These are phyloP conservation scores for Salix purpurea DNA, from an alignment of 345 rosid species.

Conservation along the genomic window DNA sequence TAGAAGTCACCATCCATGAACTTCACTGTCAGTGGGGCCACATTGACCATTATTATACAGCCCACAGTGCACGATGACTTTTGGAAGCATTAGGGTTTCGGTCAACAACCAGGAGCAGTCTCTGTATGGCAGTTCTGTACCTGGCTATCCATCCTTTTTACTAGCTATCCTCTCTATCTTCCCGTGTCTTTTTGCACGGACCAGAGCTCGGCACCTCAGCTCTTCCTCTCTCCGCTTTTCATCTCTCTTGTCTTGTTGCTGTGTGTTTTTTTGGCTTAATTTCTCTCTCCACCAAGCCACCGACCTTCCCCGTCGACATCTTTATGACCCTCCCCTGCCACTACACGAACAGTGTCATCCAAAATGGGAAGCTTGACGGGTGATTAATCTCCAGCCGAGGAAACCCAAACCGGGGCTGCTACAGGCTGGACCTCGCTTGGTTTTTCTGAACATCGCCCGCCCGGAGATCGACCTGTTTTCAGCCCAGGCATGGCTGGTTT, in stretches of 20 bases:
- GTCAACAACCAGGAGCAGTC: constrained; percentile 23
- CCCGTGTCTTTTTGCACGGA: constrained; percentile 3
- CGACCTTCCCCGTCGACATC: not conserved
- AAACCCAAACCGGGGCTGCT: too few species aligned
- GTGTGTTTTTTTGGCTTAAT: not conserved
- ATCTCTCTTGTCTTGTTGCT: not conserved
- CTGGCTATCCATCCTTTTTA: not conserved
- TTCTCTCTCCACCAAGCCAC: not conserved
- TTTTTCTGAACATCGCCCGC: too few species aligned
- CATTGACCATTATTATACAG: not conserved
- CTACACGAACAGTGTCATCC: too few species aligned
- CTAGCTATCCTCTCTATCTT: not conserved
- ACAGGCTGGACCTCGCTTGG: too few species aligned
- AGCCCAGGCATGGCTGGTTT: too few species aligned
- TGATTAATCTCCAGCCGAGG: too few species aligned
- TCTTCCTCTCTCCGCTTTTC: not conserved
- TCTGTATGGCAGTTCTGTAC: constrained; percentile 13
- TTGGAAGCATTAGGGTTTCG: constrained; percentile 24
- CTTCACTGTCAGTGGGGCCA: constrained; percentile 17
- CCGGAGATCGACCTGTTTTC: too few species aligned
- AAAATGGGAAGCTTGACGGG: too few species aligned
- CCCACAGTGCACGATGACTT: constrained; percentile 8
- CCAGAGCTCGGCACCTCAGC: constrained; percentile 13
- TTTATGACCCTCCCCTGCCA: too few species aligned
- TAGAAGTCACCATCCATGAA: constrained; percentile 25